These are phyloP conservation scores for Gymnopus androsaceus DNA, from an alignment of 1,284 basidiomycete species.

Conservation along the genomic window DNA sequence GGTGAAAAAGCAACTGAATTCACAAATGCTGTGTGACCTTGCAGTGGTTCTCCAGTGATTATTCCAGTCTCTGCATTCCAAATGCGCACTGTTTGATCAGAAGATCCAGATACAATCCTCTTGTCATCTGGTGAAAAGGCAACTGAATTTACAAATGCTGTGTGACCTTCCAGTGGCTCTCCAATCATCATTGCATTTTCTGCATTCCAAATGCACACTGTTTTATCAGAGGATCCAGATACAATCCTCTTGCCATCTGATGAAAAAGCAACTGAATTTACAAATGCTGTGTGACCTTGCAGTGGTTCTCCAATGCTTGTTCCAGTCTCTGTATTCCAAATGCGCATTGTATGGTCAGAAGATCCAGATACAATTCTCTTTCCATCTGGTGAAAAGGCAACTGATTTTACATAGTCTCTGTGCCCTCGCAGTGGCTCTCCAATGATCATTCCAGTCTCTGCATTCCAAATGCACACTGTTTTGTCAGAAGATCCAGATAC, in stretches of 20 bases:
- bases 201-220: too few relatives aligned
- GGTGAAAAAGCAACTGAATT: too few relatives aligned
- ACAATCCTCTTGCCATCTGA: constrained; percentile 1
- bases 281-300: background rate
- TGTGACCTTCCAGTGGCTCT: too few relatives aligned
- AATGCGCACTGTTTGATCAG: background rate
- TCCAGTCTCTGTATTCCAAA: background rate
- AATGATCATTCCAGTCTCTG: too few relatives aligned
- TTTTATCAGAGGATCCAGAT: background rate
- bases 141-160: background rate
- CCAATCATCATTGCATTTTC: background rate
- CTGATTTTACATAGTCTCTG: too few relatives aligned
- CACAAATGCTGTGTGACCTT: background rate
- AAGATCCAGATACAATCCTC: background rate
- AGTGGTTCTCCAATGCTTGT: background rate
- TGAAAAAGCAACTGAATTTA: background rate
- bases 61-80: background rate
- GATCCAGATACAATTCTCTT: background rate
- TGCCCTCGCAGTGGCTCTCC: too few relatives aligned
- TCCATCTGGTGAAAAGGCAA: too few relatives aligned
- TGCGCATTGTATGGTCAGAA: background rate
- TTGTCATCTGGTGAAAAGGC: too few relatives aligned
- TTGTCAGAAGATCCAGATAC: too few relatives aligned
- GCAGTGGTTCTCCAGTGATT: background rate
- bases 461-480: too few relatives aligned